These are phyloP conservation scores for Aplosporella prunicola DNA, from an alignment of 2,329 filamentous ascomycete genomes.

Conservation along the genomic window DNA sequence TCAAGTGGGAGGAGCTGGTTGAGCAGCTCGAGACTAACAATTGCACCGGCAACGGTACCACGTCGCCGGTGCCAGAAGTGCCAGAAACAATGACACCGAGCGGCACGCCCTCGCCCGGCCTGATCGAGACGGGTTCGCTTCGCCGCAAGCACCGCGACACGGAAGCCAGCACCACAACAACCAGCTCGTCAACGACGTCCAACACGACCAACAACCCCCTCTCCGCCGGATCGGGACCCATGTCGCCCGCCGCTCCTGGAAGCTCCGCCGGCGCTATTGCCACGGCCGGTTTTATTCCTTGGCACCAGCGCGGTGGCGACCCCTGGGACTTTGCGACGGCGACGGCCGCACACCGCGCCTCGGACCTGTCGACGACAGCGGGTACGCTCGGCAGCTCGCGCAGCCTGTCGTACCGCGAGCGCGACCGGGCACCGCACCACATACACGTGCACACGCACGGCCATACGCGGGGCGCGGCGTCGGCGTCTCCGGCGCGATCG, in stretches of 20 bases:
- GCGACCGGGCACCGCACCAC: neutral
- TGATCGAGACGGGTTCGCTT: constrained; percentile 21
- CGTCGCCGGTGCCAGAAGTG: constrained; percentile 15
- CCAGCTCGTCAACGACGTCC: neutral
- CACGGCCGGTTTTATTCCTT: neutral
- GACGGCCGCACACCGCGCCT: constrained; percentile 7
- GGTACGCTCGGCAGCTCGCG: constrained; percentile 9
- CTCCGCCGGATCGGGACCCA: neutral
- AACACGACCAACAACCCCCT: neutral
- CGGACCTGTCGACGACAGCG: constrained; percentile 9
- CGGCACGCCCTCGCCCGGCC: constrained; percentile 23
- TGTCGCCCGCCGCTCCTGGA: too few species aligned
- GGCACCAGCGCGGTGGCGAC: constrained; percentile 1
- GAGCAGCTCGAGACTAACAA: constrained; percentile 34
- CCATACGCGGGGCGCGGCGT: neutral
- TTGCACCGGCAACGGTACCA: constrained; percentile 16
- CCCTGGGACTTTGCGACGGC: constrained; percentile 8
- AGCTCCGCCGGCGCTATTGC: neutral
- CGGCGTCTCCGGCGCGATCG: constrained; percentile 10
- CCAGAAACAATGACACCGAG: constrained; percentile 15
- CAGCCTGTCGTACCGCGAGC: constrained; percentile 6
- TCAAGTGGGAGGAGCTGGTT: constrained; percentile 45
- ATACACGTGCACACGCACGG: neutral
- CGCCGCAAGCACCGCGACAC: constrained; percentile 11
- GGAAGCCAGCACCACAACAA: constrained; percentile 6